A percentile compares a stretch with the other conserved stretches of the same genome.
These are phyloP conservation scores for Monilinia fructigena DNA, from an alignment of 2,329 filamentous ascomycete species.

Conservation along the genomic window DNA sequence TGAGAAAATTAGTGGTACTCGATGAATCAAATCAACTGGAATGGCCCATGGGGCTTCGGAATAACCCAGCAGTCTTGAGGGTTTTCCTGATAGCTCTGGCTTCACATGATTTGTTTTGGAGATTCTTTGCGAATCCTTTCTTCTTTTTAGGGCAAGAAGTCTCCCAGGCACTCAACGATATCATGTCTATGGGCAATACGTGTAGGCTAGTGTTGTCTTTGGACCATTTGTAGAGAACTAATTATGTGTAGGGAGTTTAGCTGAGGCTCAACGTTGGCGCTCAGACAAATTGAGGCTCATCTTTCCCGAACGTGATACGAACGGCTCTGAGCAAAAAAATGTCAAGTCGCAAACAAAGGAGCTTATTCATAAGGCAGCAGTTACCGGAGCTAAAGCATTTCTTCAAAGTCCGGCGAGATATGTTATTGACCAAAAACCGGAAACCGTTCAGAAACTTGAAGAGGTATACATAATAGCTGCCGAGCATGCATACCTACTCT, in stretches of 20 bases:
- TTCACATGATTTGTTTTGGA: background rate
- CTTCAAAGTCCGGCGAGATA: background rate
- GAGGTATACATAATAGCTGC: accelerated
- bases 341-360: background rate
- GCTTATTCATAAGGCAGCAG: background rate
- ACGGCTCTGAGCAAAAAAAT: no score
- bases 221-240: background rate
- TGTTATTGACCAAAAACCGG: background rate
- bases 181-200: background rate
- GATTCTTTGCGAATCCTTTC: background rate
- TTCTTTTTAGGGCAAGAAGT: background rate
- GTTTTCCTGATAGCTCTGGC: background rate
- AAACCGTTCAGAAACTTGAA: background rate
- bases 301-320: background rate
- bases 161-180: background rate
- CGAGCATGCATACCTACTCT: background rate
- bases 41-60: background rate
- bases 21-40: background rate
- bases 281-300: background rate
- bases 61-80: accelerated
- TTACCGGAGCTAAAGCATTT: background rate
- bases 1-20: background rate
- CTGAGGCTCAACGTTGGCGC: background rate
- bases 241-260: background rate
- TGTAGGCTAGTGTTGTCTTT: background rate